Evolutionary conservation across 306 rosid genomes (phyloP).

Genomic region (Lathyrus aphaca): DNA sequence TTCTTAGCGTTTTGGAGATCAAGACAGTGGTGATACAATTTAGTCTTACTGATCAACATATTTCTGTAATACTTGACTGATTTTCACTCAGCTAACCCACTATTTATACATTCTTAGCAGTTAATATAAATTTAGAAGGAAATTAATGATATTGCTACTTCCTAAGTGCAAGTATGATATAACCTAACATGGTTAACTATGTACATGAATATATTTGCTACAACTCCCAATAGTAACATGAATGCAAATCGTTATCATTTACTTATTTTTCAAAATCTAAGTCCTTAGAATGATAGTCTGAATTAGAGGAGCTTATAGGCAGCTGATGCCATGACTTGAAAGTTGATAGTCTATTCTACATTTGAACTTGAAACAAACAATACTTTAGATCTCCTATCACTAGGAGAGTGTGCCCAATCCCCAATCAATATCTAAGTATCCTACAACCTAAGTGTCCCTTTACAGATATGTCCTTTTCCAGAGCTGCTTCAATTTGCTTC

Average conservation of each 20-base stretch:
- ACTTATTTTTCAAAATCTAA: not conserved
- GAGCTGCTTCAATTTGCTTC: too few relatives aligned
- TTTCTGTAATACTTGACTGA: not conserved
- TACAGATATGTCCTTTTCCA: too few relatives aligned
- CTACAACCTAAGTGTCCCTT: too few relatives aligned
- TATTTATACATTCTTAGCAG: not conserved
- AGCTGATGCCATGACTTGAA: not conserved
- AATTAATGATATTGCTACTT: constrained; percentile 2
- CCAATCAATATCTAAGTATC: too few relatives aligned
- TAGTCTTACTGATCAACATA: not conserved
- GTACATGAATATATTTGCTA: not conserved
- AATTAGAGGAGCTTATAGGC: not conserved
- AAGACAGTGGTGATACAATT: constrained; percentile 11
- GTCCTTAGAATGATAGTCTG: not conserved
- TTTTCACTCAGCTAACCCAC: not conserved
- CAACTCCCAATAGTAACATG: constrained; percentile 1
- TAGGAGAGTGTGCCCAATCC: too few relatives aligned
- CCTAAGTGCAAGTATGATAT: not conserved
- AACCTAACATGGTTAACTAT: not conserved
- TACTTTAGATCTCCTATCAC: not conserved
- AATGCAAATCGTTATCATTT: not conserved
- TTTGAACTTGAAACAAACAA: not conserved
- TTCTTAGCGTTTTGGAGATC: constrained; percentile 12
- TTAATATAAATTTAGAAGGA: not conserved
- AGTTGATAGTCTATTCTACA: not conserved